Conservation (phyloP, 257 asterid genomes). For the Mitragyna speciosa region DNA sequence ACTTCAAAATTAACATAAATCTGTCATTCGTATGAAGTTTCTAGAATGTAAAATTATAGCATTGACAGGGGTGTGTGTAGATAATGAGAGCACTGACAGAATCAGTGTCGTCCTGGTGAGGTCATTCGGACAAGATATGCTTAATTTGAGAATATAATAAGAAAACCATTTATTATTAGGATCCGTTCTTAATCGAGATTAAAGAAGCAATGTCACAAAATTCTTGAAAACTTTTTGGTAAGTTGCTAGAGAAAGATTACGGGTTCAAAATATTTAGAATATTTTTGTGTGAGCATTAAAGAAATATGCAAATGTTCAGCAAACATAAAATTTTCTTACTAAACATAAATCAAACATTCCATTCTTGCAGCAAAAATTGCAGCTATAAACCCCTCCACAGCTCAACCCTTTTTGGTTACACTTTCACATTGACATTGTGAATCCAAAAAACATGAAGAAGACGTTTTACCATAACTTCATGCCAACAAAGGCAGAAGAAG, state of each 20-base stretch:
- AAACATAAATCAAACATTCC: neutral
- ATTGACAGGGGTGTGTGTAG: too few species aligned
- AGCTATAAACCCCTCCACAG: conserved; percentile 2
- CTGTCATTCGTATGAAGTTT: neutral
- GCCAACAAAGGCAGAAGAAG: conserved; percentile 40
- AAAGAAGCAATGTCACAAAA: neutral
- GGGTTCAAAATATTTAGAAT: neutral
- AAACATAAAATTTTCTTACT: neutral
- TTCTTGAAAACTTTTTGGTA: neutral
- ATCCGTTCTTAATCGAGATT: neutral
- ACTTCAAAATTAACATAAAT: neutral
- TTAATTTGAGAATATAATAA: too few species aligned
- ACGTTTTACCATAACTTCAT: conserved; percentile 43
- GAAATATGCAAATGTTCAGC: neutral
- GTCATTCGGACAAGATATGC: neutral
- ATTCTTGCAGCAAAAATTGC: conserved; percentile 4
- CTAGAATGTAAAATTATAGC: neutral
- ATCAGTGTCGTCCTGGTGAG: neutral
- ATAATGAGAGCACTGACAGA: neutral
- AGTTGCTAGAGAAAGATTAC: neutral
- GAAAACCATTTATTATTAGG: neutral
- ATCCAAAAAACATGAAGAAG: conserved; percentile 26
- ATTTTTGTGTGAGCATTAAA: neutral
- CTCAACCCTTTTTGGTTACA: neutral
- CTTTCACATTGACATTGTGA: neutral